Conservation (phyloP, 2,329 filamentous ascomycete genomes). For the Fusarium chlamydosporum region DNA sequence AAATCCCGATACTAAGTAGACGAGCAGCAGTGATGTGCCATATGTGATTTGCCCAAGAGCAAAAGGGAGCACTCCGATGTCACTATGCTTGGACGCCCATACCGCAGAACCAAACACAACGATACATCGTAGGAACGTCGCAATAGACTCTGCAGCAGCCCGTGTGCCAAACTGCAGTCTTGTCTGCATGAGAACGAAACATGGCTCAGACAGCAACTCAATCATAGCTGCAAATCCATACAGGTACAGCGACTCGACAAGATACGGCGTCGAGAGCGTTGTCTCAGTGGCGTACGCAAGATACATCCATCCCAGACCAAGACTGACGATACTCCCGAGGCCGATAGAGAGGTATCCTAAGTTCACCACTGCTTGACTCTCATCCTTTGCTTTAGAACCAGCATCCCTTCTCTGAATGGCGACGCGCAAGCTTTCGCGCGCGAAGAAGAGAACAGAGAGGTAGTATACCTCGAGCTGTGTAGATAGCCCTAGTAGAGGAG, state of each 20-base stretch:
- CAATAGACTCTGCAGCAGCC: constrained; percentile 85
- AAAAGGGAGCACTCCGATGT: constrained; percentile 87
- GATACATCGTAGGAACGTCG: constrained; percentile 82
- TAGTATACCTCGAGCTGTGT: constrained; percentile 95
- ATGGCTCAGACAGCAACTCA: constrained; percentile 88
- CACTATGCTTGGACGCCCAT: constrained; percentile 67
- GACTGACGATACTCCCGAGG: constrained; percentile 75
- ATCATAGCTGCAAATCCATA: constrained; percentile 72
- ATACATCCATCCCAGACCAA: constrained; percentile 77
- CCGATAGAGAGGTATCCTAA: constrained; percentile 83
- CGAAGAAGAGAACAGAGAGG: constrained; percentile 93
- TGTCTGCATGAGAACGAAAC: constrained; percentile 89
- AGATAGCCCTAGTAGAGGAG: constrained; percentile 84
- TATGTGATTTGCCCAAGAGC: constrained; percentile 88
- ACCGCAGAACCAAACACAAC: constrained; percentile 80
- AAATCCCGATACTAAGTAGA: constrained; percentile 77
- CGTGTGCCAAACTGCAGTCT: constrained; percentile 84
- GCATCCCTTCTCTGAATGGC: constrained; percentile 83
- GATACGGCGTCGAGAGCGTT: constrained; percentile 72
- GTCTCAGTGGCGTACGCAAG: constrained; percentile 64
- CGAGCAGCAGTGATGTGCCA: constrained; percentile 74
- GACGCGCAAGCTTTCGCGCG: constrained; percentile 90
- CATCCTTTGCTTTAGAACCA: constrained; percentile 42
- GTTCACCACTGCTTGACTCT: constrained; percentile 85
- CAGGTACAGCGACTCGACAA: constrained; percentile 66